Conservation (phyloP, 2,329 filamentous ascomycete genomes). For the Nemania abortiva region DNA sequence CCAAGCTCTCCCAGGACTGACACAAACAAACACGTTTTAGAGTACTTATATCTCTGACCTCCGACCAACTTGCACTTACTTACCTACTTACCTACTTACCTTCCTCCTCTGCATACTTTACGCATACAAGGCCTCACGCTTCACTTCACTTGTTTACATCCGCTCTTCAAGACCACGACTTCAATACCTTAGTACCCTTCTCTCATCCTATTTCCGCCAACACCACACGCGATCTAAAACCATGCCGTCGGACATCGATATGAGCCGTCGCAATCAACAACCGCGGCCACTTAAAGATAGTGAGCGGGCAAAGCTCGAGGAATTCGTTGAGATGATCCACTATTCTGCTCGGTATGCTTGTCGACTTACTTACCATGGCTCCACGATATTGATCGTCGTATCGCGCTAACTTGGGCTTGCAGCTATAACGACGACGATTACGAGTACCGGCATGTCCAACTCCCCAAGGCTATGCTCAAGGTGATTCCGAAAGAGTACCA, state of each 20-base stretch:
- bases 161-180: constrained; percentile 1
- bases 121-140: constrained; percentile 1
- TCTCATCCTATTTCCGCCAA: not conserved
- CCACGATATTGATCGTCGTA: not conserved
- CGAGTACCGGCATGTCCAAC: constrained; percentile 97
- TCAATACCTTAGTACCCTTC: not conserved
- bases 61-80: constrained; percentile 8
- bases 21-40: constrained; percentile 31
- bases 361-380: constrained; percentile 13
- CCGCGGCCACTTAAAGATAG: constrained; percentile 83
- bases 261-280: constrained; percentile 85
- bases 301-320: constrained; percentile 86
- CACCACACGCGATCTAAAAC: constrained; percentile 22
- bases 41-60: constrained; percentile 7
- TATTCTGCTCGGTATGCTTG: constrained; percentile 85
- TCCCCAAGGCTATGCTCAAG: constrained; percentile 98
- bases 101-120: not conserved
- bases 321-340: constrained; percentile 93
- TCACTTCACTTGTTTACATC: constrained; percentile 4
- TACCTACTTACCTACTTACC: constrained; percentile 16
- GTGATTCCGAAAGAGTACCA: constrained; percentile 96
- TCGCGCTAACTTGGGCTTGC: constrained; percentile 25
- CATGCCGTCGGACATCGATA: constrained; percentile 75
- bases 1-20: constrained; percentile 5
- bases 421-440: constrained; percentile 94